Percentiles rank a stretch among this genome's conserved stretches.
phyloP scores from a whole-genome alignment of 805 yeast genomes.

The Gaillardinia entomophila region DNA sequence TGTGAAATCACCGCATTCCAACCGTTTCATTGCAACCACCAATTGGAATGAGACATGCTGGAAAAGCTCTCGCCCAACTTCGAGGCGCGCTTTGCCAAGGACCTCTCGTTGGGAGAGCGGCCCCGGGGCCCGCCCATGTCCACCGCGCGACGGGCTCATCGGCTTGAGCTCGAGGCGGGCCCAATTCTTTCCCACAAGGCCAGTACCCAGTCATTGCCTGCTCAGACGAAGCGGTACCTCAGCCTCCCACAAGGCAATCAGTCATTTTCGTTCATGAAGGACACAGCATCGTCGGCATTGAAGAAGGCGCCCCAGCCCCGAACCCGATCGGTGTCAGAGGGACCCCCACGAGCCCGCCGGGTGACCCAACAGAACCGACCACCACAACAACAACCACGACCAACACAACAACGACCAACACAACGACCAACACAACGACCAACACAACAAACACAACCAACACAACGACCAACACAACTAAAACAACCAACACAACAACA shows the following conservation, averaged over 20 bases:
- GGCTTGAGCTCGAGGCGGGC: too few species aligned
- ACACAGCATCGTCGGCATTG: conserved; percentile 32
- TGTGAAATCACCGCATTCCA: too few species aligned
- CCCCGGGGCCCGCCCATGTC: conserved; percentile 7
- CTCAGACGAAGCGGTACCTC: conserved; percentile 6
- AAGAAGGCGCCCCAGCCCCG: conserved; percentile 12
- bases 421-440: background rate
- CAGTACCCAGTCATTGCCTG: conserved; percentile 2
- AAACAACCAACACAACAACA: background rate
- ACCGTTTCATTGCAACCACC: too few species aligned
- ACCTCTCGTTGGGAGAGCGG: background rate
- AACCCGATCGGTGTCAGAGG: background rate
- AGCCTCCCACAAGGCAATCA: conserved; percentile 6
- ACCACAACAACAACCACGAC: conserved; percentile 2
- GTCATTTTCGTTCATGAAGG: conserved; percentile 34
- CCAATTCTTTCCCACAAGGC: too few species aligned
- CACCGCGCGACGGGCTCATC: conserved; percentile 10
- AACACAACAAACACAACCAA: conserved; percentile 2
- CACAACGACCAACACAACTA: conserved; percentile 5
- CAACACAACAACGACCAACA: background rate
- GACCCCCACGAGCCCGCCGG: background rate
- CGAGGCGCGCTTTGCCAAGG: conserved; percentile 26
- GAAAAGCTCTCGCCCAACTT: conserved; percentile 16
- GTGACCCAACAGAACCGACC: background rate
- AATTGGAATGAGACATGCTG: background rate